Base-by-base conservation (phyloP, 2,329 filamentous ascomycete genomes). In the Rutstroemia sp. region DNA sequence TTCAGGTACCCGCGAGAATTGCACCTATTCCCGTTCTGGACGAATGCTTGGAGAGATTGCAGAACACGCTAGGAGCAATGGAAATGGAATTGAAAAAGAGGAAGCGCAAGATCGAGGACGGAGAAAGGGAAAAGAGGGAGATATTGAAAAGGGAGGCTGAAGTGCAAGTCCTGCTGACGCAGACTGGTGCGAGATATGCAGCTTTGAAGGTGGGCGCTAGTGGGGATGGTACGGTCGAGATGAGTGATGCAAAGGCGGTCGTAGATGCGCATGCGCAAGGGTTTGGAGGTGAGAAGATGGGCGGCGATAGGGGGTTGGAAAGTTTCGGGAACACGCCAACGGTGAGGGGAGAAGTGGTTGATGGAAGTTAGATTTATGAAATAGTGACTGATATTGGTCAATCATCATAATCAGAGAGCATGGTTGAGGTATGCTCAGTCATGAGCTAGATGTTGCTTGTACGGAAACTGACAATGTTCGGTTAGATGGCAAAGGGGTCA, bases 111-210 rank as follows among this genome's bases (percentile, higher is more conserved):
- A 82, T 94, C 68, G 81, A 84, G 63, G 82, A 82, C 48, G 73
- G 92, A 49, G 78, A 82, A 62, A 76, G 76, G 58, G 89, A 95
- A 68, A 88, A 86, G 66, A 73, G 76, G 3, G 81, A 87, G 25
- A 81, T 96, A 44, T 72, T 79, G 4, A 76, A 79, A 60, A 78
- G 90, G 57, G 88, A 96, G 71, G 79, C 76, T 5, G 88, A 94
- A 70, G 87, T 96, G 0, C 92, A 96, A 71, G 78, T 79, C 19
- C 73, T 95, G 54, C 74, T 97, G 52, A 86, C 90, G 68, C 86
- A 94, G 69, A 89, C 90, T 0, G 91, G 89, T 0, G 83, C 88
- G 58, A 79, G 82, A 60, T 89, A 87, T 67, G 78, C 85, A 64
- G 77, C 75, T 54, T 66, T 86, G 57, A 78, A 78, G 55, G 72